phyloP scores from a whole-genome alignment of 2,329 filamentous ascomycete genomes.

The Sphaerulina vaccinii region DNA sequence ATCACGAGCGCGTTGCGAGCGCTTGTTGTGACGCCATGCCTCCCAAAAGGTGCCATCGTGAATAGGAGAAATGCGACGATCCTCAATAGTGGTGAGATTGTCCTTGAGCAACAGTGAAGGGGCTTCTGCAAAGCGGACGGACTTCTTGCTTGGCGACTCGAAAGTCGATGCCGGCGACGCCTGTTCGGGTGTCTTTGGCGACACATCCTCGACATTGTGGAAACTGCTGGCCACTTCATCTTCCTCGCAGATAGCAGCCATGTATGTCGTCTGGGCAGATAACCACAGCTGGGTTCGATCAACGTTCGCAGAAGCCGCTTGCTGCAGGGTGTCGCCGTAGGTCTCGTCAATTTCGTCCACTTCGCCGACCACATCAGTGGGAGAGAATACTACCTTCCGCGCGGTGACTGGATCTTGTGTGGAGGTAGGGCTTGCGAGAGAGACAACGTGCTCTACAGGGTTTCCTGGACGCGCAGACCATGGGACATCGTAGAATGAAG shows the following conservation, averaged over 20 bases:
- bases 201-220: conserved; percentile 31
- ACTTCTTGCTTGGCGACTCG: conserved; percentile 61
- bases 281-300: conserved; percentile 88
- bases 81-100: conserved; percentile 2
- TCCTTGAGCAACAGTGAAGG: conserved; percentile 21
- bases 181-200: conserved; percentile 35
- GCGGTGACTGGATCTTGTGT: conserved; percentile 61
- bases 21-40: conserved; percentile 62
- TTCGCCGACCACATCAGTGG: conserved; percentile 39
- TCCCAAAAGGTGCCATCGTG: conserved; percentile 70
- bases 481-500: conserved; percentile 83
- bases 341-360: conserved; percentile 60
- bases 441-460: conserved; percentile 67
- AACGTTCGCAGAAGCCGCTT: conserved; percentile 68
- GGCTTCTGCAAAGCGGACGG: conserved; percentile 61
- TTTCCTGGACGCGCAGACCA: conserved; percentile 52
- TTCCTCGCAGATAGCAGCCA: conserved; percentile 36
- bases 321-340: conserved; percentile 71
- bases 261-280: conserved; percentile 72
- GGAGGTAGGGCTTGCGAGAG: conserved; percentile 46
- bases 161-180: conserved; percentile 23
- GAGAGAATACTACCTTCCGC: conserved; percentile 50
- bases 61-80: conserved; percentile 36
- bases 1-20: conserved; percentile 63
- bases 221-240: conserved; percentile 34